Base-by-base conservation (phyloP, 1,284 basidiomycete species). In the Pyrrhoderma lamaoense region DNA sequence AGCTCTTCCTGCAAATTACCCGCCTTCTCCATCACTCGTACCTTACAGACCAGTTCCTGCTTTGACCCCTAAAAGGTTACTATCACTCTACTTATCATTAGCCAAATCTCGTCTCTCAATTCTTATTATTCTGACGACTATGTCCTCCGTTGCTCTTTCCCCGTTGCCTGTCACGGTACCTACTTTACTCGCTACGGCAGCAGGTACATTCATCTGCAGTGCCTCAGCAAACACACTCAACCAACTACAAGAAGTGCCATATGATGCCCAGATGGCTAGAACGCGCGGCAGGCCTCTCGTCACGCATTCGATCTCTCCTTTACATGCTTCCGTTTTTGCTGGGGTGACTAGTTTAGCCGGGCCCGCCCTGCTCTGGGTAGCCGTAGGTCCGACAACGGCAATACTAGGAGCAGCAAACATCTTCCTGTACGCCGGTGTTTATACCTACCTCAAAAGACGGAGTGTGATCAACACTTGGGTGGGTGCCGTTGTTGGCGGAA, bases 211-310 rank as follows among this genome's bases (percentile, higher is more conserved):
- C 0, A 75, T 99, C 35, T 97, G 93, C 64, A 89, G 88, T 3
- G 89, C 93, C 1, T 90, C 93, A 0, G 96, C 96, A 21, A 98
- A 98, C 65, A 79, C 94, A 0, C 75, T 97, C 59, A 99, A 99
- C 68, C 93, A 99, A 67, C 72, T 99, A 2, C 85, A 94, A 62
- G 96, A 99, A 67, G 77, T 90, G 2, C 96, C 96, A 0, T 90
- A 95, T 56, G 96, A 99, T 64, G 93, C 96, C 0, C 96, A 99
- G 66, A 99, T 98, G 83, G 77, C 84, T 0, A 82, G 96, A 36
- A 99, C 96, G 0, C 80, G 94, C 14, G 84, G 77, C 44, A 74
- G 96, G 21, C 94, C 94, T 0, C 79, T 99, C n/a, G 93, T 93
- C 0, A 79, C 89, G 11, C 76, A 87, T 31, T 81, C 83, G 7